Percentiles rank a stretch among this genome's conserved stretches.
phyloP scores from a whole-genome alignment of 179 eudicot genomes.

The Actinidia chinensis region DNA sequence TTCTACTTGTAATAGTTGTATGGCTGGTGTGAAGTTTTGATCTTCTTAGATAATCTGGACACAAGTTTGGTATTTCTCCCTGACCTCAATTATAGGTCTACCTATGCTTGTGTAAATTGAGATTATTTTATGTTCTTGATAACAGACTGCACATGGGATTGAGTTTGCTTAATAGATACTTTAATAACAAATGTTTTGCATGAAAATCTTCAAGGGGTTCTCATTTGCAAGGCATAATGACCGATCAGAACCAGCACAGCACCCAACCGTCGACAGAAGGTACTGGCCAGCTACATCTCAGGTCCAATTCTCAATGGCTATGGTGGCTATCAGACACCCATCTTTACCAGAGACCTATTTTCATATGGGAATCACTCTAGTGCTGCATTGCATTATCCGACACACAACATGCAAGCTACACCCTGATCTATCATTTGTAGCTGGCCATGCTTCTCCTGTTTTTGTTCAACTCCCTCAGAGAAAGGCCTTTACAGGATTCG shows the following conservation, averaged over 20 bases:
- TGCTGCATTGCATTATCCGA: conserved; percentile 26
- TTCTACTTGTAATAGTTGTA: no score
- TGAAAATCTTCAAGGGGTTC: conserved; percentile 15
- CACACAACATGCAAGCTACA: conserved; percentile 13
- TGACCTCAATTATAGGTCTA: no score
- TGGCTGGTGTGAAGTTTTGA: no score
- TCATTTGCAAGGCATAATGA: conserved; percentile 17
- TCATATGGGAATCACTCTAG: conserved; percentile 21
- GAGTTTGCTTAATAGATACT: background rate
- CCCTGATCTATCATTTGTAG: conserved; percentile 16
- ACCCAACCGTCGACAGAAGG: conserved; percentile 27
- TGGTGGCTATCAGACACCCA: conserved; percentile 23
- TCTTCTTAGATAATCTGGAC: no score
- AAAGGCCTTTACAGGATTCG: conserved; percentile 23
- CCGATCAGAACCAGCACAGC: conserved; percentile 25
- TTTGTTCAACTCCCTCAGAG: conserved; percentile 30
- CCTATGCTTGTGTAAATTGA: no score
- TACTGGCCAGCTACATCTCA: conserved; percentile 18
- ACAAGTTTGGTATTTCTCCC: no score
- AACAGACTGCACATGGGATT: no score
- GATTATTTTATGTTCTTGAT: no score
- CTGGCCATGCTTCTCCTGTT: conserved; percentile 28
- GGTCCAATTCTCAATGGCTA: conserved; percentile 23
- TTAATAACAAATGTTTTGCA: background rate
- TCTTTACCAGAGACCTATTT: conserved; percentile 13